Evolutionary conservation across 2,329 filamentous ascomycete species (phyloP).

Genomic region (Stenocarpella maydis): DNA sequence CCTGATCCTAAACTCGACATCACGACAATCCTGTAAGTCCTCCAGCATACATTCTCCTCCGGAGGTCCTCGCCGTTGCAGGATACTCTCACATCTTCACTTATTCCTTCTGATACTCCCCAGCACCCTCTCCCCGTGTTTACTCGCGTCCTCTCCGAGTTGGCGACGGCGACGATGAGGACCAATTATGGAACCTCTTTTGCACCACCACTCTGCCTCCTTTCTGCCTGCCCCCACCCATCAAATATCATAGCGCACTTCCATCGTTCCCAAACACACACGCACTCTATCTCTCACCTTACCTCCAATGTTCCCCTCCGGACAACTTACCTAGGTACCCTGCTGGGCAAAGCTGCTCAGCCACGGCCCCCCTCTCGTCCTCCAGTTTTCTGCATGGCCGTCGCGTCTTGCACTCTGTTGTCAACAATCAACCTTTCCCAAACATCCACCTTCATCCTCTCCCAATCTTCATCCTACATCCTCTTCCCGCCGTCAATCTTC

Average conservation of each 20-base stretch:
- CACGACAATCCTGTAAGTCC: not conserved
- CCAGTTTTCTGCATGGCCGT: not conserved
- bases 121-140: too few relatives aligned
- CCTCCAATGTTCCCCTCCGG: too few relatives aligned
- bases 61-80: too few relatives aligned
- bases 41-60: not conserved
- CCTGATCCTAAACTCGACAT: not conserved
- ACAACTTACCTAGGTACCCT: too few relatives aligned
- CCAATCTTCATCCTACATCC: too few relatives aligned
- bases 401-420: not conserved
- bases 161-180: not conserved
- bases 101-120: too few relatives aligned
- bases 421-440: not conserved
- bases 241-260: not conserved
- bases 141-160: not conserved
- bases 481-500: not conserved
- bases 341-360: not conserved
- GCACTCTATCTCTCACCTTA: not conserved
- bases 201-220: too few relatives aligned
- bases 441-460: too few relatives aligned
- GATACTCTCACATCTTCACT: not conserved
- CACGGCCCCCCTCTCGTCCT: too few relatives aligned
- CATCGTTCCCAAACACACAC: not conserved
- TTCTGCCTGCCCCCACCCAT: accelerated
- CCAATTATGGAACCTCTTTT: not conserved